Percentiles rank a stretch among this genome's conserved stretches.
Conservation (phyloP, 306 rosid species). For the Fragaria vesca region DNA sequence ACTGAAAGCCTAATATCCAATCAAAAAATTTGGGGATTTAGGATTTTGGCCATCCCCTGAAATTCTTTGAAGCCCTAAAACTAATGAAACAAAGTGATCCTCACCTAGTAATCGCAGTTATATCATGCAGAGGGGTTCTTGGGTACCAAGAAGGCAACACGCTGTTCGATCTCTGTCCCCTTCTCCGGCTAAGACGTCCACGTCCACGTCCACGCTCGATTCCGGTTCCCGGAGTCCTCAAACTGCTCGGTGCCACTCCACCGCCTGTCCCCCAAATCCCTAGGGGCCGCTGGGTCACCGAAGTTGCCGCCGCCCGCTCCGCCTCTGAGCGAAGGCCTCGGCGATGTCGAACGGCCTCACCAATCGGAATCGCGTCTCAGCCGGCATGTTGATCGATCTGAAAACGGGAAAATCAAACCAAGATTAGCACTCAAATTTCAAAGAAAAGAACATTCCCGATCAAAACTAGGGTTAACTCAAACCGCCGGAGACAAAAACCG, state of each 20-base stretch:
- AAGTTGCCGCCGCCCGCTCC: slow-evolving; percentile 21
- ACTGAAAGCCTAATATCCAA: neutral
- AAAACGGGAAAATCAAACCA: neutral
- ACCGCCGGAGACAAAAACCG: neutral
- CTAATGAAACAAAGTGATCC: neutral
- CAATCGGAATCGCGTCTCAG: slow-evolving; percentile 65
- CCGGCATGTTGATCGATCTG: slow-evolving; percentile 40
- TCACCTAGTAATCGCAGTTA: slow-evolving; percentile 55
- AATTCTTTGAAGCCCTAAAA: no score
- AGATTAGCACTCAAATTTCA: neutral
- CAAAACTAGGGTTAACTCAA: no score
- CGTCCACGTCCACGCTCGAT: slow-evolving; percentile 25
- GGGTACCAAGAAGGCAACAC: slow-evolving; percentile 83
- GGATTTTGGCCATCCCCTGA: no score
- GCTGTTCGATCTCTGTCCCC: slow-evolving; percentile 35
- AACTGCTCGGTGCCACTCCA: slow-evolving; percentile 13
- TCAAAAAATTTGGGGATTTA: no score
- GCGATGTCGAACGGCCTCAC: slow-evolving; percentile 41
- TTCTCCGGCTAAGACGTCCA: slow-evolving; percentile 30
- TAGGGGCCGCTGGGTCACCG: slow-evolving; percentile 10
- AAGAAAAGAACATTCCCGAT: neutral
- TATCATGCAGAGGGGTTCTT: slow-evolving; percentile 67
- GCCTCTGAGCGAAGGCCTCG: slow-evolving; percentile 30
- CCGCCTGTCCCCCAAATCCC: slow-evolving; percentile 29
- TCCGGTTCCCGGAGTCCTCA: slow-evolving; percentile 33